Conservation (phyloP, 192 early-diverging fungal genomes). For the Mortierella alpina region DNA sequence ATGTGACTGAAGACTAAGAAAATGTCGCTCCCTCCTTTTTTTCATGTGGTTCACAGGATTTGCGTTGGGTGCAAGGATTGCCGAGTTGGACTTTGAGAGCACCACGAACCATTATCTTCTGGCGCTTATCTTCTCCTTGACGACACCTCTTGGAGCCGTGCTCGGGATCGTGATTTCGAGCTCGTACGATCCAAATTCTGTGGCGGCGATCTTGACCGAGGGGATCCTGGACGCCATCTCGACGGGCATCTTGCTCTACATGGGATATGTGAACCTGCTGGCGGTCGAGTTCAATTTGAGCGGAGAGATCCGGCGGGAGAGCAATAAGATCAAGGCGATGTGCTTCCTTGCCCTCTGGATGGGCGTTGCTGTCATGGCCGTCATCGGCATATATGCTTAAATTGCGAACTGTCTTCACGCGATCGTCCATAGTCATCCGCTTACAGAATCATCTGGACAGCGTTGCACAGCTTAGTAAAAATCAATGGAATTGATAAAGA, state of each 20-base stretch:
- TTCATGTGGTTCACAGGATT: conserved; percentile 65
- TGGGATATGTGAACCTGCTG: conserved; percentile 77
- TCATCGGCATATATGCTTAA: conserved; percentile 67
- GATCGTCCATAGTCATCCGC: too few species aligned
- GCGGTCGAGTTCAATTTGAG: conserved; percentile 75
- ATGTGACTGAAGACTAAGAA: not conserved
- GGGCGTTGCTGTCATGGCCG: conserved; percentile 77
- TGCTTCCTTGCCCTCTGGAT: conserved; percentile 75
- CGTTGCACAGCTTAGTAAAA: too few species aligned
- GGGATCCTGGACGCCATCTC: conserved; percentile 83
- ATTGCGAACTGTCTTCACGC: not conserved
- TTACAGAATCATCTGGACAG: too few species aligned
- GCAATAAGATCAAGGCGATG: conserved; percentile 50
- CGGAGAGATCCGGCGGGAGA: conserved; percentile 41
- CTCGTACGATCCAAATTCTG: conserved; percentile 66
- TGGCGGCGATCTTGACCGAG: conserved; percentile 63
- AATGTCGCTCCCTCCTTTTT: not conserved
- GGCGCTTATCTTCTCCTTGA: conserved; percentile 69
- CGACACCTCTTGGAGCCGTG: conserved; percentile 79
- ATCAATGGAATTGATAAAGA: too few species aligned
- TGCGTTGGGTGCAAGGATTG: conserved; percentile 74
- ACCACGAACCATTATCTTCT: conserved; percentile 63
- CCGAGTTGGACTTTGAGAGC: conserved; percentile 59
- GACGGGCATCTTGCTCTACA: conserved; percentile 85
- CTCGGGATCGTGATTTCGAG: conserved; percentile 79